Base-by-base conservation (phyloP, 2,329 filamentous ascomycete species). In the Alternaria sp. region DNA sequence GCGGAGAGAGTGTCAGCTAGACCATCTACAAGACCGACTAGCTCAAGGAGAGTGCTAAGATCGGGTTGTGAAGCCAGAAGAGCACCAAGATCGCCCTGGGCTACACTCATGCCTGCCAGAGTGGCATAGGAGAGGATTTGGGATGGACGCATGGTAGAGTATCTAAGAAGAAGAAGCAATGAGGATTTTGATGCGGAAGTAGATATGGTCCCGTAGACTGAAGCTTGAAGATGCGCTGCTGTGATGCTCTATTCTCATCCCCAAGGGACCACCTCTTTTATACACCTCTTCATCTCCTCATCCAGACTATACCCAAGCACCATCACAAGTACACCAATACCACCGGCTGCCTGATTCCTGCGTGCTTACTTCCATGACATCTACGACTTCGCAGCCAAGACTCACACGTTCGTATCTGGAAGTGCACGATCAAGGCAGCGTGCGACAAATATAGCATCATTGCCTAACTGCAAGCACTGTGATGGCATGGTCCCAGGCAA, bases 11-110 rank as follows among this genome's bases (percentile, higher is more conserved):
- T 71, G 5, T 71, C 60, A 20, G 79, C 68, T 25, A 84, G 65
- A 3, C 74, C 74, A 5, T 81, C 77, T n/a, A 80, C 72, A 14
- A 72, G 67, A 20, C 69, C 45, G 18, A 84, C 73, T 43, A 82
- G 74, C 11, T 72, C 70, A 48, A 72, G 67, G 11, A 79, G 68
- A 5, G 69, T 72, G 20, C 75, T 75, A 27, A 79, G 70, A 16
- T 78, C 69, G 10, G 65, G 44, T 49, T 78, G 78, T 27, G 68
- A 70, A 10, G 63, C 54, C 16, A 81, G 71, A 16, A 76, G 69
- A 7, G 69, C 65, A 43, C 66, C 76, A 32, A 81, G 68, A 55
- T 76, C 72, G 16, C 71, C 70, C 44, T 74, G 70, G 5, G 69
- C 70, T 14, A 74, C 60, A 57, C 67, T 67, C 8, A 64, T 61